Base-by-base conservation (phyloP, 495 filamentous ascomycete species). In the Hypoxylon subgilvum region DNA sequence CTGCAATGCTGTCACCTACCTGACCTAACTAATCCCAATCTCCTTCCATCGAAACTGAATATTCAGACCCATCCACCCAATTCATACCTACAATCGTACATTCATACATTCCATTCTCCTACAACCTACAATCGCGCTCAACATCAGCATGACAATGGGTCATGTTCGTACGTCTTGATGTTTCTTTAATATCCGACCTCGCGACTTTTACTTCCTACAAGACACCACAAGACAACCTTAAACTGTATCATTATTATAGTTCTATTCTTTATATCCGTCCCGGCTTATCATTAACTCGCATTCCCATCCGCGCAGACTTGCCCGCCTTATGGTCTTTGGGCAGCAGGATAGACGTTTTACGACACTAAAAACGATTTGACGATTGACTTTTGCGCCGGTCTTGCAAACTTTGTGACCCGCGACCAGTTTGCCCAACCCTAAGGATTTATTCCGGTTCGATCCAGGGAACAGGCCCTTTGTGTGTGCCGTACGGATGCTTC, bases 361-460 rank as follows among this genome's bases (percentile, higher is more conserved):
- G 41, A 46, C 41, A 47, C 48, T 30, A 23, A 46, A 46, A 8
- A 8, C 8, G 13, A 19, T 19, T 57, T 41, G 46, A 17, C 59
- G 52, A 57, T 63, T 52, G 46, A 52, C 41, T 63, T 63, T 44
- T 46, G 2, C 17, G n/a, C n/a, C n/a, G n/a, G n/a, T 21, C n/a
- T 45, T 47, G n/a, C 8, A n/a, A n/a, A 49, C 23, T 41, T 52
- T 43, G 14, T 14, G 32, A 30, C 52, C 34, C 42, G 25, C 53
- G 41, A 47, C 42, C 28, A 25, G 21, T 6, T 27, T 34, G 46
- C 19, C n/a, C 14, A 17, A 18, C 18, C 18, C 14, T 6, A 3
- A 21, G 46, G 14, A 22, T 14, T 13, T 35, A 34, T 36, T 13
- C n/a, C 19, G 17, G 21, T 38, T 49, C 2, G 12, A 6, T 36